Base-by-base conservation (phyloP, 257 asterid genomes). In the Leptodermis oblonga region DNA sequence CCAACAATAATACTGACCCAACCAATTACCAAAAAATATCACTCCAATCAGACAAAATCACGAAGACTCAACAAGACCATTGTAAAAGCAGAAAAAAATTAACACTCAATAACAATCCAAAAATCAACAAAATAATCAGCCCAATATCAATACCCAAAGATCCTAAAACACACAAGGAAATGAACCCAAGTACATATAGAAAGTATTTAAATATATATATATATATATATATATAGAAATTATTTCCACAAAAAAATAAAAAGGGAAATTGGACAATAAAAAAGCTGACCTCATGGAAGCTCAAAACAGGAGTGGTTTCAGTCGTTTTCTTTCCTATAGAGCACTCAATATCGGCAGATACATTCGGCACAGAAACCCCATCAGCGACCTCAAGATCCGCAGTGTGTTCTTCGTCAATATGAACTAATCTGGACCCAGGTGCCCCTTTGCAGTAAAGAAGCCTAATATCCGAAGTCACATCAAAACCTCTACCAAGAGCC, bases 401-500 rank as follows among this genome's bases (percentile, higher is more conserved):
- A 1, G 79, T 85, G 28, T 75, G 76, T 14, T 82, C 78, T 54
- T 89, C 95, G 72, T 94, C 95, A 59, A 94, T 66, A 76, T 74
- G 86, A 67, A 92, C 83, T 64, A 94, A 80, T 30, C 96, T 88
- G 14, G 99, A 90, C 54, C 95, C 92, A 17, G 96, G 90, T 0
- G 91, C 84, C 48, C 99, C 99, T 77, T 94, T 94, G 66, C 99
- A 94, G 72, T 94, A 94, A 53, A 94, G 77, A 49, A 94, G 84
- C 86, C 99, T 87, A 69, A 91, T 94, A 81, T 94, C 99, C 33
- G 99, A 94, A 28, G 99, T 89, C 69, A 94, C 99, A 73, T 94
- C 99, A 72, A 94, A 94, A 0, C 99, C 99, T 62, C 99, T 90
- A 17, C 99, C 99, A 58, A 94, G 83, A 23, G 99, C 97, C 83